Conservation (phyloP, 805 yeast genomes). For the Zygosaccharomyces kombuchaensis region DNA sequence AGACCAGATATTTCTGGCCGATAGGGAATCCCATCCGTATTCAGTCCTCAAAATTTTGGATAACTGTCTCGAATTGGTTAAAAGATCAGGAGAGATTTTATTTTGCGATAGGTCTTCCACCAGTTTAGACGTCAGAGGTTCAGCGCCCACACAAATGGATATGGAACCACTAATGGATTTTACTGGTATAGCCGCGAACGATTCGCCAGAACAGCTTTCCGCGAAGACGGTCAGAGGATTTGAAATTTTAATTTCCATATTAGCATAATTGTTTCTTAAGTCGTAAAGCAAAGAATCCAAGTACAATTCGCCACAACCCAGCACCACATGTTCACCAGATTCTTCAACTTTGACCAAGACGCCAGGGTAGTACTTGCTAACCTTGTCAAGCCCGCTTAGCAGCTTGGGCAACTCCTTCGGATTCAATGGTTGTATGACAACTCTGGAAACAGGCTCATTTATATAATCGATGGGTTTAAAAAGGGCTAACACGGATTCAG, state of each 20-base stretch:
- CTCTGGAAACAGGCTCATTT: conserved; percentile 60
- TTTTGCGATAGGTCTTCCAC: conserved; percentile 29
- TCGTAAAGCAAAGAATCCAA: conserved; percentile 81
- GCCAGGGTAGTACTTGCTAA: conserved; percentile 62
- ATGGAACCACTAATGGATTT: conserved; percentile 52
- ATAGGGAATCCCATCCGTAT: conserved; percentile 78
- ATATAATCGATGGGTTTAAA: conserved; percentile 40
- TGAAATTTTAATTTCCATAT: conserved; percentile 72
- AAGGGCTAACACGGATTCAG: conserved; percentile 14
- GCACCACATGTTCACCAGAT: conserved; percentile 77
- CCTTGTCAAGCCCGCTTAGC: conserved; percentile 60
- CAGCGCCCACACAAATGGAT: conserved; percentile 66
- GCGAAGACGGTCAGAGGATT: conserved; percentile 77
- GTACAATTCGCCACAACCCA: conserved; percentile 85
- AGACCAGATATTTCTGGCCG: conserved; percentile 78
- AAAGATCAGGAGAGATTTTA: conserved; percentile 45
- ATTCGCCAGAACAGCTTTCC: conserved; percentile 66
- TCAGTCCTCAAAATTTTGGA: conserved; percentile 52
- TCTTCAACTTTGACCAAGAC: conserved; percentile 72
- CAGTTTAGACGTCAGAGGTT: conserved; percentile 60
- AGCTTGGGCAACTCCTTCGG: conserved; percentile 77
- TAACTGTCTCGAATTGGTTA: conserved; percentile 41
- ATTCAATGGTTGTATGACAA: conserved; percentile 75
- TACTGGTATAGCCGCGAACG: conserved; percentile 64
- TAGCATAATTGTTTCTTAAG: conserved; percentile 57